phyloP scores from a whole-genome alignment of 768 basidiomycete species.

The Mycena venus region DNA sequence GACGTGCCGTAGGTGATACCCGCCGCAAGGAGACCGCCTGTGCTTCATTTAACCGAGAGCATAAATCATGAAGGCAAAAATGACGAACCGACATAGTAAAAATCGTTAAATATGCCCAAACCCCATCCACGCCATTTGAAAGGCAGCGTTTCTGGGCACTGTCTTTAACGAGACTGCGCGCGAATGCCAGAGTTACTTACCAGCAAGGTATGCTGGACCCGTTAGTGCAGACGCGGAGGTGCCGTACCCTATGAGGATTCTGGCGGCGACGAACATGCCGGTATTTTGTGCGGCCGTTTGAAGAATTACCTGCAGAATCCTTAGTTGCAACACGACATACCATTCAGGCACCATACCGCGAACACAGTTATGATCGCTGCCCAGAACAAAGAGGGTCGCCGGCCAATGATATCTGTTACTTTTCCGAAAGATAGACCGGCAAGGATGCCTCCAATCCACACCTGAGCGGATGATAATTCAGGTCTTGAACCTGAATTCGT shows the following conservation, averaged over 20 bases:
- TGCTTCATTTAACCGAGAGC: not conserved
- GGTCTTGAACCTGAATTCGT: too few relatives aligned
- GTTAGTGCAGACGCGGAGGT: slow-evolving; percentile 38
- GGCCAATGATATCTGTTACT: slow-evolving; percentile 38
- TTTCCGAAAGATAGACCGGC: slow-evolving; percentile 38
- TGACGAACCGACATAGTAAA: slow-evolving; percentile 38
- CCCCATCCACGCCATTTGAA: slow-evolving; percentile 40
- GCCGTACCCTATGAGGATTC: slow-evolving; percentile 39
- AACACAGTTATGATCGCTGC: slow-evolving; percentile 36
- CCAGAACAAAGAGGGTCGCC: slow-evolving; percentile 37
- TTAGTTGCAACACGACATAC: not conserved
- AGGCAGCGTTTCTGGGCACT: slow-evolving; percentile 28
- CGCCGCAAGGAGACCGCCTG: slow-evolving; percentile 33
- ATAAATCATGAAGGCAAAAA: not conserved
- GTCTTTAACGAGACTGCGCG: not conserved
- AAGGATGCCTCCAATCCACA: slow-evolving; percentile 40
- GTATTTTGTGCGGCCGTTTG: slow-evolving; percentile 40
- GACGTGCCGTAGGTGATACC: slow-evolving; percentile 47
- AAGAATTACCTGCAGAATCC: slow-evolving; percentile 22
- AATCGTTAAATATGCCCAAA: slow-evolving; percentile 40
- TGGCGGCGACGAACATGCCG: slow-evolving; percentile 39
- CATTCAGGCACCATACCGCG: slow-evolving; percentile 11
- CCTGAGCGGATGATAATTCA: slow-evolving; percentile 10
- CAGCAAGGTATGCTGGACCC: slow-evolving; percentile 38
- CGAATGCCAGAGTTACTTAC: not conserved